Conservation (phyloP, 1,284 basidiomycete genomes). For the Apiotrichum siamense region DNA sequence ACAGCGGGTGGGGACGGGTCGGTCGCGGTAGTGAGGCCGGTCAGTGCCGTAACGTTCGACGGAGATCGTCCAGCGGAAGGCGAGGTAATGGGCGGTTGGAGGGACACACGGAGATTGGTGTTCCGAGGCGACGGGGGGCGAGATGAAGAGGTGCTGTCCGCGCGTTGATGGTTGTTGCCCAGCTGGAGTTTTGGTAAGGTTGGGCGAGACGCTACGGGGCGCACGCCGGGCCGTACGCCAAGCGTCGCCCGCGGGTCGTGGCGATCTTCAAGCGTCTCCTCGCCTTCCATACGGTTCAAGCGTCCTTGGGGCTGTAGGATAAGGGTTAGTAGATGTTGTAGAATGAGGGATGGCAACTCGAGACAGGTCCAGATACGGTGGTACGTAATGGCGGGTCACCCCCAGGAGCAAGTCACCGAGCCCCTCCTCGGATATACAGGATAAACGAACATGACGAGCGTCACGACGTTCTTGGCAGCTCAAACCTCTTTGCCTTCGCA, state of each 20-base stretch:
- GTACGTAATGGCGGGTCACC: too few species aligned
- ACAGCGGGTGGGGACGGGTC: background rate
- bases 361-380: too few species aligned
- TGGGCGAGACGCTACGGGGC: conserved; percentile 12
- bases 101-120: background rate
- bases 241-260: conserved; percentile 31
- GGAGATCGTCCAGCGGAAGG: too few species aligned
- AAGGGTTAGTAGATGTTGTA: background rate
- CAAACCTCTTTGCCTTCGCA: too few species aligned
- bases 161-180: background rate
- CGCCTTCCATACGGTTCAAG: conserved; percentile 7
- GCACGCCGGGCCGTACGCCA: conserved; percentile 33
- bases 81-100: background rate
- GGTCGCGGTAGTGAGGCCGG: background rate
- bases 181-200: conserved; percentile 16
- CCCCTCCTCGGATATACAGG: too few species aligned
- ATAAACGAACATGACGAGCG: too few species aligned
- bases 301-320: background rate
- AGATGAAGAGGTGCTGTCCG: background rate
- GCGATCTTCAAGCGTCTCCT: background rate
- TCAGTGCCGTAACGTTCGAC: background rate
- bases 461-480: too few species aligned
- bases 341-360: background rate
- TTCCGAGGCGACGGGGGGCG: background rate
- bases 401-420: too few species aligned